Conservation (phyloP, 768 basidiomycete species). For the Chiua virens region DNA sequence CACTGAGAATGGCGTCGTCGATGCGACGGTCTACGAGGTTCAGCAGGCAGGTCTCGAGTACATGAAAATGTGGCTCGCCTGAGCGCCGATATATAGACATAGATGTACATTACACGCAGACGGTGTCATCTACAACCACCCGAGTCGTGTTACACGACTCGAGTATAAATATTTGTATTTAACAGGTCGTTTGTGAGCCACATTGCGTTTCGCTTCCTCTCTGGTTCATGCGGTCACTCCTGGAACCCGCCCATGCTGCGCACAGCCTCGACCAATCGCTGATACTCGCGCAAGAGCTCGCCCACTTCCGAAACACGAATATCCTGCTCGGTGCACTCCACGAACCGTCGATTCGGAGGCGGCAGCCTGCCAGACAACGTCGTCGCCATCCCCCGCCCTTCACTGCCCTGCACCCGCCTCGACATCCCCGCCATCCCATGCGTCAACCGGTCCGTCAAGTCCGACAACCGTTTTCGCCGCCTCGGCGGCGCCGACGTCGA, state of each 20-base stretch:
- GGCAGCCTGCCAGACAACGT: slow-evolving; percentile 42
- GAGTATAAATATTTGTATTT: no score
- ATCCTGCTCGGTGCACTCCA: slow-evolving; percentile 74
- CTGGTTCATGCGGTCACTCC: slow-evolving; percentile 5
- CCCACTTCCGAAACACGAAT: slow-evolving; percentile 78
- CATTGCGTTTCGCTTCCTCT: no score
- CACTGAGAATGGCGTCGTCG: slow-evolving; percentile 39
- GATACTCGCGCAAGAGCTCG: slow-evolving; percentile 80
- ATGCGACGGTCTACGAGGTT: slow-evolving; percentile 52
- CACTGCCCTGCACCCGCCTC: slow-evolving; percentile 40
- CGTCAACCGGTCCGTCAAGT: slow-evolving; percentile 76
- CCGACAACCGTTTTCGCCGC: slow-evolving; percentile 51
- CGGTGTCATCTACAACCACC: no score
- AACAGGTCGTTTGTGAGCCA: no score
- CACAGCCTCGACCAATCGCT: slow-evolving; percentile 70
- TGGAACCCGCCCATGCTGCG: slow-evolving; percentile 48
- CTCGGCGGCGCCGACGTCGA: slow-evolving; percentile 14
- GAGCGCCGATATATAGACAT: not conserved
- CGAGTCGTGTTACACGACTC: no score
- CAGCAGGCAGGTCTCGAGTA: slow-evolving; percentile 51
- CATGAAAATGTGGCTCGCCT: slow-evolving; percentile 58
- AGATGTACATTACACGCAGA: slow-evolving; percentile 8
- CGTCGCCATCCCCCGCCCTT: slow-evolving; percentile 35
- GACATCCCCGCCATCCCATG: slow-evolving; percentile 57
- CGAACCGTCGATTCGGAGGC: slow-evolving; percentile 67